Conservation (phyloP, 345 rosid species). For the Citrus mangshanensis region DNA sequence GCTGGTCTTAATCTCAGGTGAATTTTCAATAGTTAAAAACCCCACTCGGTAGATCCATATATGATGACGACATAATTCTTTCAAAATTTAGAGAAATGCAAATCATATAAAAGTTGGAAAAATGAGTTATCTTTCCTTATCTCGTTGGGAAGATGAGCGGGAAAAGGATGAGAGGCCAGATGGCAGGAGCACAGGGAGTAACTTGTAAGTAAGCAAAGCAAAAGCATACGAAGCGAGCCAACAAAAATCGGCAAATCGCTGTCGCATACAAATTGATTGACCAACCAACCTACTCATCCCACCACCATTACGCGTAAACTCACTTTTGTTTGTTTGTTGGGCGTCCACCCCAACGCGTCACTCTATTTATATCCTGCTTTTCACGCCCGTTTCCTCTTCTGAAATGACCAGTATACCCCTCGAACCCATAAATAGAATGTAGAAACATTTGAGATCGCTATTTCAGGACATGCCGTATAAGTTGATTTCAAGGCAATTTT, state of each 20-base stretch:
- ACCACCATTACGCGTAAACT: neutral
- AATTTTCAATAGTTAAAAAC: too few species aligned
- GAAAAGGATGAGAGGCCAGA: neutral
- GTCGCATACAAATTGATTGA: neutral
- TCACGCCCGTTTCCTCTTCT: too few species aligned
- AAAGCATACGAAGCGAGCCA: neutral
- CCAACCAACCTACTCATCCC: neutral
- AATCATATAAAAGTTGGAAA: neutral
- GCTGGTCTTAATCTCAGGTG: too few species aligned
- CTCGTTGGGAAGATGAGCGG: neutral
- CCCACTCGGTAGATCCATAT: too few species aligned
- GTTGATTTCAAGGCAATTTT: neutral
- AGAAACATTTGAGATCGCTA: too few species aligned
- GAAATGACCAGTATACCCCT: neutral
- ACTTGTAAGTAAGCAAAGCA: conserved; percentile 7
- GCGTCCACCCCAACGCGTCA: too few species aligned
- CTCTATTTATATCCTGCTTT: too few species aligned
- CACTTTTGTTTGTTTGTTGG: too few species aligned
- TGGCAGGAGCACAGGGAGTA: conserved; percentile 10
- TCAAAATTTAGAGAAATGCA: too few species aligned
- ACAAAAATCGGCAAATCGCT: neutral
- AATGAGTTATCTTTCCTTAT: neutral
- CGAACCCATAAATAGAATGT: neutral
- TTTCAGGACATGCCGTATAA: too few species aligned
- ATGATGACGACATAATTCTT: too few species aligned